Conservation (phyloP, 1,284 basidiomycete genomes). For the Cutaneotrichosporon cutaneum region DNA sequence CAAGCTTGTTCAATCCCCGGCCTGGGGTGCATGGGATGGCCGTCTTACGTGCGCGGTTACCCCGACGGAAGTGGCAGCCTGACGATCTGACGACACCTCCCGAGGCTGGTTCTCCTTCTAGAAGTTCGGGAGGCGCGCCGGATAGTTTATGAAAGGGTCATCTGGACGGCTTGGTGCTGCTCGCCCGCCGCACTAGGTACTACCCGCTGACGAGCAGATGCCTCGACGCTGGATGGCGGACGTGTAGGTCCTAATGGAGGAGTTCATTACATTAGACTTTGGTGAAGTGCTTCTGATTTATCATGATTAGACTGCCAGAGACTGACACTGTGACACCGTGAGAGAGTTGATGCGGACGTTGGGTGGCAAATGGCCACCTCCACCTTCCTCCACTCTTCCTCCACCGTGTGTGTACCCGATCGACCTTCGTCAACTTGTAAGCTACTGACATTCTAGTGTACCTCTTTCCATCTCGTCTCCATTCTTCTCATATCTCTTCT, state of each 20-base stretch:
- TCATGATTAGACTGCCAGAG: not conserved
- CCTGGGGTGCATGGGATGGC: not conserved
- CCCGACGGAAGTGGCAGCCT: no score
- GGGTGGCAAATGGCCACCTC: not conserved
- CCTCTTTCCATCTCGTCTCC: not conserved
- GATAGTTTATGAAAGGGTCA: not conserved
- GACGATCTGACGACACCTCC: not conserved
- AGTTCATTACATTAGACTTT: no score
- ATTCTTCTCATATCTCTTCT: not conserved
- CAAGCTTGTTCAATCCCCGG: not conserved
- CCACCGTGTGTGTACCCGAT: no score
- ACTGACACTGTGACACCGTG: not conserved
- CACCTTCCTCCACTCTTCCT: not conserved
- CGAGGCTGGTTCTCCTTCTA: not conserved
- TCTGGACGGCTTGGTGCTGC: no score
- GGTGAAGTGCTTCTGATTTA: not conserved
- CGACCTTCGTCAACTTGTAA: no score
- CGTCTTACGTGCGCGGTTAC: no score
- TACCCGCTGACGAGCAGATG: no score
- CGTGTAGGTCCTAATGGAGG: no score
- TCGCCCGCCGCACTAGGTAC: no score
- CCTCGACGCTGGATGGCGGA: no score
- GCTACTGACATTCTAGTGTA: not conserved
- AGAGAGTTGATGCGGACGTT: not conserved
- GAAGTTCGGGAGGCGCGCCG: not conserved